phyloP scores from a whole-genome alignment of 495 filamentous ascomycete genomes.

The Bacidia rubella region DNA sequence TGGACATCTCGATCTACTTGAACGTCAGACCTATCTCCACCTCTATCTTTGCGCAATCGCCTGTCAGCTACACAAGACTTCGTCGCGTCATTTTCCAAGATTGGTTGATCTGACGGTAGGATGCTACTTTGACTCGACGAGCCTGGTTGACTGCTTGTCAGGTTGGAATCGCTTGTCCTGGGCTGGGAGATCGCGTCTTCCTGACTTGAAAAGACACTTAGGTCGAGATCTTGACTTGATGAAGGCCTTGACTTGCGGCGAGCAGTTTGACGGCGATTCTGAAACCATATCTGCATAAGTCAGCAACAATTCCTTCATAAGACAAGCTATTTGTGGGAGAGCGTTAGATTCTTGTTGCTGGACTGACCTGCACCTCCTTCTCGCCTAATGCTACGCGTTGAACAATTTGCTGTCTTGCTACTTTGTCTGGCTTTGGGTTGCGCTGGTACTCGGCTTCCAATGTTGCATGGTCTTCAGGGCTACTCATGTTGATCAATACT shows the following conservation, averaged over 20 bases:
- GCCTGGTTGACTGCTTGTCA: conserved; percentile 6
- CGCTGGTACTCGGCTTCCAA: conserved; percentile 77
- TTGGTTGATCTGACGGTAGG: neutral
- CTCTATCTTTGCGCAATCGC: too few species aligned
- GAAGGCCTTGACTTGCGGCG: conserved; percentile 82
- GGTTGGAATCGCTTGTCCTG: conserved; percentile 5
- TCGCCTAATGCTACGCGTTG: conserved; percentile 79
- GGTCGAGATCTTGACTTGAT: conserved; percentile 63
- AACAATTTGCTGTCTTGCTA: conserved; percentile 69
- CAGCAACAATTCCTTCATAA: neutral
- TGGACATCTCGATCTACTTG: neutral
- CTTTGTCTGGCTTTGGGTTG: conserved; percentile 89
- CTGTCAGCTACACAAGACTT: too few species aligned
- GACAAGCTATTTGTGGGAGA: neutral
- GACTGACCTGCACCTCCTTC: conserved; percentile 90
- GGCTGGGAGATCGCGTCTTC: neutral
- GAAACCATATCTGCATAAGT: conserved; percentile 83
- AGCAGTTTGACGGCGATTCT: conserved; percentile 90
- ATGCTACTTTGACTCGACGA: conserved; percentile 6
- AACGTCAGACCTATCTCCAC: too few species aligned
- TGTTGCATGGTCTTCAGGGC: conserved; percentile 77
- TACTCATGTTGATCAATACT: conserved; percentile 23
- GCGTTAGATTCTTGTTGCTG: neutral
- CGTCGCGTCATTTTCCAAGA: too few species aligned
- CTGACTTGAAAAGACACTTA: conserved; percentile 16